These are phyloP conservation scores for Hortaea sp. DNA, from an alignment of 2,329 filamentous ascomycete genomes.

Conservation along the genomic window DNA sequence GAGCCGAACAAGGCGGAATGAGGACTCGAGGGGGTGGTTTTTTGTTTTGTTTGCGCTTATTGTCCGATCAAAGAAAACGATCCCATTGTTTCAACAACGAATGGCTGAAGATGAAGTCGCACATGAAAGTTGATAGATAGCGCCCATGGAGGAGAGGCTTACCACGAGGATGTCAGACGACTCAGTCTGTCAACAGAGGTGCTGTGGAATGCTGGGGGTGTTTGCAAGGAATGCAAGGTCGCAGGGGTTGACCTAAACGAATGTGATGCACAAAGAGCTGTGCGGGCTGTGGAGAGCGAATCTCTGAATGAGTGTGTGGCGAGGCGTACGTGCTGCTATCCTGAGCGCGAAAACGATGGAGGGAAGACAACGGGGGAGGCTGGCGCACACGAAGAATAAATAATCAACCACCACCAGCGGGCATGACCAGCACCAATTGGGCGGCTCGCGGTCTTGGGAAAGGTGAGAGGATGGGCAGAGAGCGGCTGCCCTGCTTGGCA, in stretches of 20 bases:
- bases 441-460: too few species aligned
- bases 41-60: too few species aligned
- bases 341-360: constrained; percentile 2
- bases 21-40: too few species aligned
- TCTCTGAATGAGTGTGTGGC: constrained; percentile 1
- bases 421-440: too few species aligned
- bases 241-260: constrained; percentile 3
- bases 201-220: constrained; percentile 10
- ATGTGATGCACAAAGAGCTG: constrained; percentile 7
- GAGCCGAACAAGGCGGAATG: too few species aligned
- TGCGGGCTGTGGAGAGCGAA: not conserved
- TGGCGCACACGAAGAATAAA: too few species aligned
- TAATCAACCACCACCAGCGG: too few species aligned
- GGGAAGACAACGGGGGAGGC: too few species aligned
- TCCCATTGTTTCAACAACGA: too few species aligned
- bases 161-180: not conserved
- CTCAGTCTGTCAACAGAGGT: constrained; percentile 3
- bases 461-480: not conserved
- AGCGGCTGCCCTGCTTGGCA: not conserved
- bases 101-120: too few species aligned
- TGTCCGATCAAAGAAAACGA: too few species aligned
- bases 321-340: constrained; percentile 1
- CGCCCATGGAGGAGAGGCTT: too few species aligned
- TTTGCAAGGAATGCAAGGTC: constrained; percentile 12
- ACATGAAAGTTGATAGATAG: not conserved